Evolutionary conservation across 2,329 filamentous ascomycete species (phyloP).

Genomic region (Trichoderma koningii): DNA sequence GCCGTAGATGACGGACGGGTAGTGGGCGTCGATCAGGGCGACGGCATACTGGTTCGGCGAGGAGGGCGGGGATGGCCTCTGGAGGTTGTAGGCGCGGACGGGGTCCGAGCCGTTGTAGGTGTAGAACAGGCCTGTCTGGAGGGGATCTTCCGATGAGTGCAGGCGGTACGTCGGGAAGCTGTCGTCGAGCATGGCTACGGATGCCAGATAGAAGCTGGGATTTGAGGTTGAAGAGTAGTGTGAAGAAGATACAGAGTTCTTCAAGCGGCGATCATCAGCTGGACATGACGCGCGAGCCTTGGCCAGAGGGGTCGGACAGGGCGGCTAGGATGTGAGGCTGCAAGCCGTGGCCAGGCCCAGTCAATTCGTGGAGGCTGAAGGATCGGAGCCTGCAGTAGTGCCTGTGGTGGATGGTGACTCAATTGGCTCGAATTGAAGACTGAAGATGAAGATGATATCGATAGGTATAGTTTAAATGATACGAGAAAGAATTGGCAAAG

Average conservation of each 20-base stretch:
- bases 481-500: not conserved
- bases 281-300: constrained; percentile 9
- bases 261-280: constrained; percentile 11
- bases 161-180: constrained; percentile 77
- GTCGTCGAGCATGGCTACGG: constrained; percentile 75
- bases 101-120: constrained; percentile 79
- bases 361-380: not conserved
- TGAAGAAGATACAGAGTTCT: not conserved
- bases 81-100: constrained; percentile 75
- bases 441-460: not conserved
- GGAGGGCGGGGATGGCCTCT: constrained; percentile 67
- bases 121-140: constrained; percentile 60
- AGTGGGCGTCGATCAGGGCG: constrained; percentile 80
- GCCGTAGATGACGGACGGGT: constrained; percentile 79
- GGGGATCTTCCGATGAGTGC: constrained; percentile 54
- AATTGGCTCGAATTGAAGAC: not conserved
- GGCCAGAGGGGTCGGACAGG: constrained; percentile 6
- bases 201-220: not conserved
- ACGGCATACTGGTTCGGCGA: constrained; percentile 84
- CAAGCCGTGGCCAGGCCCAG: not conserved
- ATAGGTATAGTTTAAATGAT: too few species aligned
- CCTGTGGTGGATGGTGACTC: not conserved
- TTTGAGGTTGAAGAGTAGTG: not conserved
- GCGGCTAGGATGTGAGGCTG: constrained; percentile 9
- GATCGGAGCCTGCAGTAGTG: constrained; percentile 3